phyloP scores from a whole-genome alignment of 306 rosid species.

The Gynostemma pentaphyllum region DNA sequence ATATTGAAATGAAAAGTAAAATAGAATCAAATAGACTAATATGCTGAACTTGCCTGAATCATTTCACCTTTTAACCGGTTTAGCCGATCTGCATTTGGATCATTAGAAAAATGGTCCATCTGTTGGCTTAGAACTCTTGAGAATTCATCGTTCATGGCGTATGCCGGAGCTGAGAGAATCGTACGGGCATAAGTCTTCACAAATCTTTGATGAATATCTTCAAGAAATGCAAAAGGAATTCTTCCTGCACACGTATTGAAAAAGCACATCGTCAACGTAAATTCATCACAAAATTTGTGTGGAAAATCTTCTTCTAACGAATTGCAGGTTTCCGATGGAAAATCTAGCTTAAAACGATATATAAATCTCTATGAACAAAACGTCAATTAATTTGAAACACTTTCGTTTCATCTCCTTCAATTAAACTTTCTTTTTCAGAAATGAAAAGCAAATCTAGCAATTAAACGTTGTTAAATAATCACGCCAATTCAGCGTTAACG shows the following conservation, averaged over 20 bases:
- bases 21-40: not conserved
- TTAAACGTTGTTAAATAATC: too few relatives aligned
- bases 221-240: slow-evolving; percentile 63
- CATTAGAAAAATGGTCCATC: slow-evolving; percentile 59
- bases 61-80: slow-evolving; percentile 75
- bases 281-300: too few relatives aligned
- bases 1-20: not conserved
- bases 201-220: slow-evolving; percentile 63
- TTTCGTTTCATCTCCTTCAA: too few relatives aligned
- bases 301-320: too few relatives aligned
- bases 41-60: slow-evolving; percentile 45
- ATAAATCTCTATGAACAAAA: too few relatives aligned
- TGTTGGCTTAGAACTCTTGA: slow-evolving; percentile 64
- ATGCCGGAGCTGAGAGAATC: slow-evolving; percentile 50
- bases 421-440: too few relatives aligned
- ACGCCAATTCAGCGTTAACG: too few relatives aligned
- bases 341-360: too few relatives aligned
- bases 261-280: too few relatives aligned
- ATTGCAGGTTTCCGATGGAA: too few relatives aligned
- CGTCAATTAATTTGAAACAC: too few relatives aligned
- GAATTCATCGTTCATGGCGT: slow-evolving; percentile 72
- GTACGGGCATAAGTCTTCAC: slow-evolving; percentile 59
- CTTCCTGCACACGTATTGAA: slow-evolving; percentile 29
- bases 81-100: slow-evolving; percentile 69
- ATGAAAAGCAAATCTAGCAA: too few relatives aligned